A percentile compares a stretch with the other conserved stretches of the same genome.
These are phyloP conservation scores for Pseudogymnoascus sp. DNA, from an alignment of 2,329 filamentous ascomycete genomes.

Conservation along the genomic window DNA sequence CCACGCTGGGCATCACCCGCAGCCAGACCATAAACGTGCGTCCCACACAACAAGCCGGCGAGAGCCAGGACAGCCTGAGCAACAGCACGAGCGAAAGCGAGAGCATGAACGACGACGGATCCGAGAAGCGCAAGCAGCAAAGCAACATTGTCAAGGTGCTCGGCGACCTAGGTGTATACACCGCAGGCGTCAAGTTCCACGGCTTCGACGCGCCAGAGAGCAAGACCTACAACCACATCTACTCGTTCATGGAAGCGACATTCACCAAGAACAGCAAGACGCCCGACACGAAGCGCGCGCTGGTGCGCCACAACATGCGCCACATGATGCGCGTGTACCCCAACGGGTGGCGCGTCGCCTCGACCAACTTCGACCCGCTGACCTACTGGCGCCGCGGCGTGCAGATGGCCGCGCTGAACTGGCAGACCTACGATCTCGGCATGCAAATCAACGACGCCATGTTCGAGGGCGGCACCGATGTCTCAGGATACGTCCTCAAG, in stretches of 20 bases:
- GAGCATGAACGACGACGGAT: constrained; percentile 46
- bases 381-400: constrained; percentile 92
- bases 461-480: constrained; percentile 84
- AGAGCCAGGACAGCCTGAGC: constrained; percentile 41
- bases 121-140: constrained; percentile 46
- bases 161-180: constrained; percentile 76
- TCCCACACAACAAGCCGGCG: constrained; percentile 19
- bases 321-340: constrained; percentile 94
- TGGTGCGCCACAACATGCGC: constrained; percentile 85
- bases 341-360: constrained; percentile 69
- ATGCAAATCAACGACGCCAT: constrained; percentile 97
- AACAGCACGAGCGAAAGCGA: constrained; percentile 76
- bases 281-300: constrained; percentile 63
- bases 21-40: constrained; percentile 16
- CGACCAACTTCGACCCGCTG: constrained; percentile 90
- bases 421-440: constrained; percentile 93
- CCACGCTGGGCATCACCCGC: constrained; percentile 16
- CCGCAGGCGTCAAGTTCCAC: constrained; percentile 68
- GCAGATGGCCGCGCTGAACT: constrained; percentile 96
- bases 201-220: constrained; percentile 73
- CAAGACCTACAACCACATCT: constrained; percentile 86
- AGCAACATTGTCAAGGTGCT: constrained; percentile 83
- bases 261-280: constrained; percentile 75
- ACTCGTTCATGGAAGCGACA: constrained; percentile 85
- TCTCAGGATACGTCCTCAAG: constrained; percentile 88